A percentile compares a stretch with the other conserved stretches of the same genome.
phyloP scores from a whole-genome alignment of 2,329 filamentous ascomycete genomes.

The Microcyclospora pomicola region DNA sequence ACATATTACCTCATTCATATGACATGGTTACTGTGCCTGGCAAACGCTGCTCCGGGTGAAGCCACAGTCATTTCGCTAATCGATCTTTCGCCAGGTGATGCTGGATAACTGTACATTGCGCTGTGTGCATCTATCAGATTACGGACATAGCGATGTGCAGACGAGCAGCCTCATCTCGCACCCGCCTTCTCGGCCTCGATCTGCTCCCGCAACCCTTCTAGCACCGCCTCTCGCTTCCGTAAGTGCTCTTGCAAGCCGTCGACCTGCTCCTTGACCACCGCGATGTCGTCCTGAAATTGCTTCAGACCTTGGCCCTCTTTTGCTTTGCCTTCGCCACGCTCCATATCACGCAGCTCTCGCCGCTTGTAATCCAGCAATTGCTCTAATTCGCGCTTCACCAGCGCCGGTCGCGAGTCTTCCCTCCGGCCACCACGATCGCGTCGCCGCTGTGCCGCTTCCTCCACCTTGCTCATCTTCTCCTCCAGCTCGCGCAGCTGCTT shows the following conservation, averaged over 20 bases:
- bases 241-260: conserved; percentile 79
- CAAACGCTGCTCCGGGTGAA: no score
- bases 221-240: conserved; percentile 55
- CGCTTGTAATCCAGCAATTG: conserved; percentile 92
- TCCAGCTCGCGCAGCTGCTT: conserved; percentile 85
- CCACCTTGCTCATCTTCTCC: conserved; percentile 70
- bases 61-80: no score
- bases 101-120: no score
- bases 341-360: conserved; percentile 59
- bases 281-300: conserved; percentile 70
- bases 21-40: no score
- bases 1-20: no score
- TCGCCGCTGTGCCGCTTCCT: conserved; percentile 46
- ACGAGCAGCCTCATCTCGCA: conserved; percentile 5
- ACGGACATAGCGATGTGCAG: not conserved
- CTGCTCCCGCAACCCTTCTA: conserved; percentile 65
- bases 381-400: conserved; percentile 89
- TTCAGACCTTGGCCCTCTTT: conserved; percentile 60
- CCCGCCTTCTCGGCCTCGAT: conserved; percentile 59
- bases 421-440: conserved; percentile 31
- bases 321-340: conserved; percentile 55
- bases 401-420: conserved; percentile 68
- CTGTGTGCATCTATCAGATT: no score
- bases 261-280: conserved; percentile 85
- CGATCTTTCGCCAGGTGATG: no score